Evolutionary conservation across 305 asterid species (phyloP).

Genomic region (Fraxinus nigra): DNA sequence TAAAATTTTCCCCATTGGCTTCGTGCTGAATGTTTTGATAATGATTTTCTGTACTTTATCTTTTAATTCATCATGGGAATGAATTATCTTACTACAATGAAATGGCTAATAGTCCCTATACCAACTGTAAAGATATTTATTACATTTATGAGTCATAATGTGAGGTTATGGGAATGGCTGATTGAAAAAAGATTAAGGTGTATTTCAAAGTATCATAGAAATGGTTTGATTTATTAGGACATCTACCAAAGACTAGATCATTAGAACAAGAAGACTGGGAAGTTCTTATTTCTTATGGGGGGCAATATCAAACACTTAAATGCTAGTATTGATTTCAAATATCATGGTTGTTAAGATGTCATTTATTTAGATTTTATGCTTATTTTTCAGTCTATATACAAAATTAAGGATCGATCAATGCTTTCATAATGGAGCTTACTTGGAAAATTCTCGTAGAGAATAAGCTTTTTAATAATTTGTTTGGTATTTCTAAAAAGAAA

Average conservation of each 20-base stretch:
- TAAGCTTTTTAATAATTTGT: background rate
- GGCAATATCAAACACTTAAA: background rate
- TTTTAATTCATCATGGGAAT: background rate
- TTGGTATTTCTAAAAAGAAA: background rate
- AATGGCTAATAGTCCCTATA: background rate
- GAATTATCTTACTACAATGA: background rate
- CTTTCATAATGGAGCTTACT: slow-evolving; percentile 2
- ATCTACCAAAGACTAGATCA: background rate
- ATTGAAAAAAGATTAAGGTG: background rate
- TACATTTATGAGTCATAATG: background rate
- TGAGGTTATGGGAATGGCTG: no score
- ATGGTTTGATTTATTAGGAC: background rate
- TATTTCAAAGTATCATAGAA: background rate
- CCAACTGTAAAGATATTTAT: background rate
- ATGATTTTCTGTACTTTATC: background rate
- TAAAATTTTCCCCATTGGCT: background rate
- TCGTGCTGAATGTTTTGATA: background rate
- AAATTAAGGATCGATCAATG: background rate
- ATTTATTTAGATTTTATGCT: background rate
- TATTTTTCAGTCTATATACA: background rate
- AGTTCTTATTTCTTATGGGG: background rate
- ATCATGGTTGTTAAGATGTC: background rate
- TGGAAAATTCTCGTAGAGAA: slow-evolving; percentile 4
- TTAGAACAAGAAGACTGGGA: background rate
- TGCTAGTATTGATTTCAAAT: background rate